Evolutionary conservation across 2,329 filamentous ascomycete genomes (phyloP).

Genomic region (Basipetospora chlamydospora): DNA sequence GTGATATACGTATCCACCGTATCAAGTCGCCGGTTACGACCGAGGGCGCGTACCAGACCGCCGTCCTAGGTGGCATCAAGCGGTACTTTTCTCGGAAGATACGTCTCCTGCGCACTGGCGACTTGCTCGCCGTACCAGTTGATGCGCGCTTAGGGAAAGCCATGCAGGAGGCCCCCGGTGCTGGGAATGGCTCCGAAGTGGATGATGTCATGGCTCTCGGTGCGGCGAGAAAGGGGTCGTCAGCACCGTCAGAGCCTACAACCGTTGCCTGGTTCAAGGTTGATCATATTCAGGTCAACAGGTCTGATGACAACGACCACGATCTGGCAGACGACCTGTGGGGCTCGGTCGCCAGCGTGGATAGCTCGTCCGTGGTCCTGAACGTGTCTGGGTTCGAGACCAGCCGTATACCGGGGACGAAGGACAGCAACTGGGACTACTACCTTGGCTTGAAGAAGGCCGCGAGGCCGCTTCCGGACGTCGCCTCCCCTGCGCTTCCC

Average conservation of each 20-base stretch:
- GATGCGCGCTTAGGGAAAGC: slow-evolving; percentile 74
- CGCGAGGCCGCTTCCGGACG: slow-evolving; percentile 27
- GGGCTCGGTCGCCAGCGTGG: slow-evolving; percentile 76
- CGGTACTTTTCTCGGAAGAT: slow-evolving; percentile 73
- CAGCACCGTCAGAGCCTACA: slow-evolving; percentile 25
- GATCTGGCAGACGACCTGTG: slow-evolving; percentile 57
- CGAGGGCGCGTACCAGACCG: slow-evolving; percentile 71
- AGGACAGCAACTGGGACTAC: slow-evolving; percentile 72
- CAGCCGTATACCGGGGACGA: slow-evolving; percentile 61
- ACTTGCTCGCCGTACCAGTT: slow-evolving; percentile 77
- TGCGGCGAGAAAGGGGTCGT: slow-evolving; percentile 21
- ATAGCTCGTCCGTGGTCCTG: slow-evolving; percentile 75
- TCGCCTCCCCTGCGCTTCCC: slow-evolving; percentile 24
- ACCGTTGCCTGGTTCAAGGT: slow-evolving; percentile 88
- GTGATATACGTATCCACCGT: slow-evolving; percentile 76
- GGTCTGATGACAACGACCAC: slow-evolving; percentile 33
- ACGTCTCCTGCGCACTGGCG: slow-evolving; percentile 71
- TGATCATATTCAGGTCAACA: slow-evolving; percentile 51
- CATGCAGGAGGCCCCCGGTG: slow-evolving; percentile 54
- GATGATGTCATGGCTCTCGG: slow-evolving; percentile 53
- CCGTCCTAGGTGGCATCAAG: slow-evolving; percentile 75
- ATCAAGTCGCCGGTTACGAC: slow-evolving; percentile 80
- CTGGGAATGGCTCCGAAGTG: slow-evolving; percentile 47
- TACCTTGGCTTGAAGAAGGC: slow-evolving; percentile 67
- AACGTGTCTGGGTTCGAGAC: slow-evolving; percentile 82